phyloP scores from a whole-genome alignment of 495 filamentous ascomycete genomes.

The Friedmanniomyces simplex region DNA sequence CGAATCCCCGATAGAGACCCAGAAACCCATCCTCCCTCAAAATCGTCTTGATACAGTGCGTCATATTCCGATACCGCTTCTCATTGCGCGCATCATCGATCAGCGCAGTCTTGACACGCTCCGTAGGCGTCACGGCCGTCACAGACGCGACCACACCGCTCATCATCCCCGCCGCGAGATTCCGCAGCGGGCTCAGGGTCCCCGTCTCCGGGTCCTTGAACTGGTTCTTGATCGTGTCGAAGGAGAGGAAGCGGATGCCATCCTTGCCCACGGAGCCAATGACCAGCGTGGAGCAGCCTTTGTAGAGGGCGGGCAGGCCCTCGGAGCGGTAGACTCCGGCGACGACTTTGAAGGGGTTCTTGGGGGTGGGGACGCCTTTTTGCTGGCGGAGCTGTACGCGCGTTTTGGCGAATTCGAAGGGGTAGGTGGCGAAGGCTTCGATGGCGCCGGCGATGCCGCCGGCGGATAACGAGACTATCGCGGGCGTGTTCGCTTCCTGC shows the following conservation, averaged over 20 bases:
- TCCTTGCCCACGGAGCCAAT: constrained; percentile 56
- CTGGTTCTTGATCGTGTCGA: constrained; percentile 52
- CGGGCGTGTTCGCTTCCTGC: constrained; percentile 16
- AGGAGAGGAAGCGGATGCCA: constrained; percentile 54
- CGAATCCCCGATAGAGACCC: constrained; percentile 51
- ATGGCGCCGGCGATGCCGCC: constrained; percentile 22
- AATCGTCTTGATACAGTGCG: constrained; percentile 43
- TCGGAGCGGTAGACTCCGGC: constrained; percentile 41
- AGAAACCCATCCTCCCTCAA: constrained; percentile 40
- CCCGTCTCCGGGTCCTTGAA: constrained; percentile 49
- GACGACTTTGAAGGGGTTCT: constrained; percentile 48
- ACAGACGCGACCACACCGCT: constrained; percentile 51
- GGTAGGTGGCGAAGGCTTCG: constrained; percentile 36
- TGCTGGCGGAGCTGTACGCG: constrained; percentile 47
- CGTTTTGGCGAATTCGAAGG: constrained; percentile 61
- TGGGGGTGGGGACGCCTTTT: constrained; percentile 32
- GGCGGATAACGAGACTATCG: constrained; percentile 22
- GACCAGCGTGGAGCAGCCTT: constrained; percentile 52
- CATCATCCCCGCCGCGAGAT: constrained; percentile 51
- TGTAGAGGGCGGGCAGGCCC: constrained; percentile 49
- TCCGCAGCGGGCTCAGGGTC: constrained; percentile 42
- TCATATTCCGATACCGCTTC: constrained; percentile 40
- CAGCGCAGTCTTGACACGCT: constrained; percentile 58
- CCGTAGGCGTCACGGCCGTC: constrained; percentile 52
- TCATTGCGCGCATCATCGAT: constrained; percentile 53